Evolutionary conservation across 164 flowering plant genomes (phyloP), one percentile per base, ranked within the genome.

Genomic region (Santalum album): DNA sequence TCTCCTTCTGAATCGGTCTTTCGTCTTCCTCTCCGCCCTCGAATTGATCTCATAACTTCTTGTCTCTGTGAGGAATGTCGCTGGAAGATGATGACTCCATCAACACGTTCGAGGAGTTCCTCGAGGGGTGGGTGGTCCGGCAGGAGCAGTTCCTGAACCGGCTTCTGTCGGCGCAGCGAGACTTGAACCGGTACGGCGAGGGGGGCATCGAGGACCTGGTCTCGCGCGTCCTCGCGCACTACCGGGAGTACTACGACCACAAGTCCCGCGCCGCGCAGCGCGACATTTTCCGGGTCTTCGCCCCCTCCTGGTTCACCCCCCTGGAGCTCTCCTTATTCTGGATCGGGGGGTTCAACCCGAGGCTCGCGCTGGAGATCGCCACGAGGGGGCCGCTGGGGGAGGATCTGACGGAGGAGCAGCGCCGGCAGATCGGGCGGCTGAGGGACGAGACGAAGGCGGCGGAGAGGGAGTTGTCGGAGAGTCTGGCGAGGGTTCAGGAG

Each of bases 271-370:
- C 65, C 0, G 66, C 67, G 0, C 53, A 55, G 0, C 21, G 19
- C 1, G 32, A 84, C 40, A 64, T 71, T 0, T 76, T 73, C 49
- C 48, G 56, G n/a, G 32, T 76, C 5, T 72, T 78, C 34, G 66
- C 76, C 1, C 79, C 84, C 0, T 5, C 75, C 0, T 82, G 86
- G 84, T 58, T 80, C 56, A 60, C 68, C n/a, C 22, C 81, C 7
- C 53, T 75, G 14, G 92, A 85, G 70, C 56, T 50, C 0, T 29
- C 76, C 12, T 65, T 77, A 54, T 63, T 78, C 22, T 85, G 84
- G 92, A 62, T 85, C 15, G 72, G 69, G 26, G 88, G 92, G 2
- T 82, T 82, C 72, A 75, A 66, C 51, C 92, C 92, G 4, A 65
- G 65, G 0, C 39, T 77, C 1, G 61, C 62, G 0, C 56, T 78